Conservation (phyloP, 257 asterid species). For the Gentiana dahurica region DNA sequence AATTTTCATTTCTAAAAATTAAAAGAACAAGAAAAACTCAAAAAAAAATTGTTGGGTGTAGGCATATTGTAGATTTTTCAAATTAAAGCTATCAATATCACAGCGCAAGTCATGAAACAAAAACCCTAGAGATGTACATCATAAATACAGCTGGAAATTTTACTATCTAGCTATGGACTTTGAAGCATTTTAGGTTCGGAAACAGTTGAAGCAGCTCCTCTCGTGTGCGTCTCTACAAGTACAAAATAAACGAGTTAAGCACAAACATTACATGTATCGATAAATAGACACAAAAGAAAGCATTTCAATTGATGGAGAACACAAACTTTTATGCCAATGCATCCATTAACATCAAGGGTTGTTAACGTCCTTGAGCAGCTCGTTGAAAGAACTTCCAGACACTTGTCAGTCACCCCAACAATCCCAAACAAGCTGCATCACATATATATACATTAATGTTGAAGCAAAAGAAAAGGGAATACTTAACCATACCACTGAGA, state of each 20-base stretch:
- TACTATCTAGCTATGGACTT: slow-evolving; percentile 63
- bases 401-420: slow-evolving; percentile 80
- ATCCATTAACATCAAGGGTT: slow-evolving; percentile 92
- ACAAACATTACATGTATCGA: not conserved
- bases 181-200: slow-evolving; percentile 71
- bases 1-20: too few species aligned
- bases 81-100: too few species aligned
- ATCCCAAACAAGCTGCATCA: slow-evolving; percentile 86
- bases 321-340: slow-evolving; percentile 67
- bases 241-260: not conserved
- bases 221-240: slow-evolving; percentile 44
- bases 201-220: slow-evolving; percentile 61
- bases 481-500: not conserved
- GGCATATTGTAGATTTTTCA: too few species aligned
- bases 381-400: slow-evolving; percentile 65
- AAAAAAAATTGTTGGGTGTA: too few species aligned
- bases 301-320: not conserved
- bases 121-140: too few species aligned
- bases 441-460: not conserved
- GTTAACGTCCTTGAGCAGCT: slow-evolving; percentile 52
- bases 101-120: too few species aligned
- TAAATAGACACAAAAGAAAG: too few species aligned
- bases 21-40: too few species aligned
- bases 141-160: too few species aligned
- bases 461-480: not conserved